Conservation (phyloP, 108 stramenopile species). For the Cyclotella cryptica region DNA sequence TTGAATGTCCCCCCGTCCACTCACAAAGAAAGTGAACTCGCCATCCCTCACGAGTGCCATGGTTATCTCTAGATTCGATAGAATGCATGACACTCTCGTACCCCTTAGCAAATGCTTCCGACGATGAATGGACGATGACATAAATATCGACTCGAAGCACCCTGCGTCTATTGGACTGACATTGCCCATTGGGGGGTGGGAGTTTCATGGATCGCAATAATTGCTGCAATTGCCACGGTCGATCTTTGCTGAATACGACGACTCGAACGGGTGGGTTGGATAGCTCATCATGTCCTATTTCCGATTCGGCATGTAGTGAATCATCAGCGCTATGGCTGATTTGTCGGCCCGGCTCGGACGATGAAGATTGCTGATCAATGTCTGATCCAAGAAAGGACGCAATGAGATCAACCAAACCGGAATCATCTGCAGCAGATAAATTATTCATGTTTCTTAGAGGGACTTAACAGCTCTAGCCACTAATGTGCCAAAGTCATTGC, state of each 20-base stretch:
- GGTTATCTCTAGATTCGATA: neutral
- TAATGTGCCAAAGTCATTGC: neutral
- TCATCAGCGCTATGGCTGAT: neutral
- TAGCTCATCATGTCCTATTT: neutral
- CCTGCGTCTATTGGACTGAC: neutral
- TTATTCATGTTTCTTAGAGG: neutral
- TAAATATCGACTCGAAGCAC: slow-evolving; percentile 9
- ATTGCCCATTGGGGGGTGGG: neutral
- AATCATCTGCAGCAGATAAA: neutral
- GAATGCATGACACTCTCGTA: slow-evolving; percentile 14
- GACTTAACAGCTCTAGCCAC: neutral
- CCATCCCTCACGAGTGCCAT: neutral
- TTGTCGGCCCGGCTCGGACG: neutral
- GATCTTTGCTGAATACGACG: slow-evolving; percentile 59
- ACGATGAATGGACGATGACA: slow-evolving; percentile 29
- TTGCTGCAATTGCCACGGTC: slow-evolving; percentile 58
- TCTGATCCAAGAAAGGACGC: slow-evolving; percentile 27
- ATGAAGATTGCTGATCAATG: neutral
- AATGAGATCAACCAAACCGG: slow-evolving; percentile 27
- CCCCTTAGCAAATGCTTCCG: slow-evolving; percentile 4
- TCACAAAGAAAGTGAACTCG: slow-evolving; percentile 26
- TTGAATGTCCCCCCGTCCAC: neutral
- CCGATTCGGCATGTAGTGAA: neutral
- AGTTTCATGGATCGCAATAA: slow-evolving; percentile 46
- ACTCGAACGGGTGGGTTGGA: slow-evolving; percentile 17